Conservation (phyloP, 2,329 filamentous ascomycete genomes). For the Fusarium xylarioides region DNA sequence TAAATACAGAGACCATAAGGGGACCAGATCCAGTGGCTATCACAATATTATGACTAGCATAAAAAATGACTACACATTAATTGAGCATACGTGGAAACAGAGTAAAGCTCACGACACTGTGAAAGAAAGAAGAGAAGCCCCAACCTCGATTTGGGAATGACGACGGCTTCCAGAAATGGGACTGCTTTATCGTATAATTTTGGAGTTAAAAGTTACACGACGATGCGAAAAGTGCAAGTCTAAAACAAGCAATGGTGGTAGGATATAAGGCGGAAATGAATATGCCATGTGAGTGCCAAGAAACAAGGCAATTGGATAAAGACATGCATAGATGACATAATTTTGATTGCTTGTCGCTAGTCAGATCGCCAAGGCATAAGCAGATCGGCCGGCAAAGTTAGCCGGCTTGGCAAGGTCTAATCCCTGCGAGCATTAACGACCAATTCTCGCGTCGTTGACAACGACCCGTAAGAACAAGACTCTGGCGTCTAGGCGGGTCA, state of each 20-base stretch:
- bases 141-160: not conserved
- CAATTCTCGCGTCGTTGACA: constrained; percentile 2
- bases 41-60: not conserved
- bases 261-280: constrained; percentile 21
- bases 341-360: not conserved
- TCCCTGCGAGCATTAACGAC: constrained; percentile 7
- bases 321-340: constrained; percentile 25
- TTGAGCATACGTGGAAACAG: not conserved
- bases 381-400: constrained; percentile 40
- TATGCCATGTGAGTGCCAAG: not conserved
- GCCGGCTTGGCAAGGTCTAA: constrained; percentile 37
- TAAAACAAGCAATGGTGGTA: not conserved
- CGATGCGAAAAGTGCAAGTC: not conserved
- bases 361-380: constrained; percentile 30
- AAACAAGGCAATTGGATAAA: constrained; percentile 13
- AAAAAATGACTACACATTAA: not conserved
- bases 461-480: constrained; percentile 11
- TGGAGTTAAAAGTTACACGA: not conserved
- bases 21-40: too few relatives aligned
- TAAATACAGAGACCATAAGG: not conserved
- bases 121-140: not conserved
- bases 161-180: not conserved
- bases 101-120: not conserved
- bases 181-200: not conserved
- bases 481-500: not conserved